phyloP scores from a whole-genome alignment of 306 rosid species.

The Cucumis melo region DNA sequence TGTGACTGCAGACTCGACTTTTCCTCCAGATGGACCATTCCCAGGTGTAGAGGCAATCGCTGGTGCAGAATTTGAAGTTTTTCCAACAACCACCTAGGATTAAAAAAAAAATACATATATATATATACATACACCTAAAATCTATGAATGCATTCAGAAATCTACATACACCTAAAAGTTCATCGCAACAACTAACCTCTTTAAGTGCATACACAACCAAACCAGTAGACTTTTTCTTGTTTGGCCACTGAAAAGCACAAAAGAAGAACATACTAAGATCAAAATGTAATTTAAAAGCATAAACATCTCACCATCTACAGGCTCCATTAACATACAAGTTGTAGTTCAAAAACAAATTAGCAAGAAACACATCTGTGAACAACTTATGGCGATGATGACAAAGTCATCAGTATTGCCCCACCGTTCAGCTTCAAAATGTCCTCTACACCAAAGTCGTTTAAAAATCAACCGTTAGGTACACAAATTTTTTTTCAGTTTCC shows the following conservation, averaged over 20 bases:
- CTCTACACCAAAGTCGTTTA: neutral
- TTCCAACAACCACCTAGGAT: conserved; percentile 29
- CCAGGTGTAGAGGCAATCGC: conserved; percentile 10
- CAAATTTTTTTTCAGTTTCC: neutral
- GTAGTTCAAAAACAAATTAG: neutral
- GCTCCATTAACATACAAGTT: neutral
- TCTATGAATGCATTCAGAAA: neutral
- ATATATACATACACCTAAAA: neutral
- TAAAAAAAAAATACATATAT: neutral
- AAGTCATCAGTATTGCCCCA: neutral
- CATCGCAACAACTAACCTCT: conserved; percentile 22
- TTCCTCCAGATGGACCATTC: conserved; percentile 18
- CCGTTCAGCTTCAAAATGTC: neutral
- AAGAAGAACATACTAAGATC: neutral
- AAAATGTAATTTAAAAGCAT: neutral
- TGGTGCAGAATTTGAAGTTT: conserved; percentile 57
- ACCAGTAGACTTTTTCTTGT: conserved; percentile 27
- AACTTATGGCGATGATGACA: neutral
- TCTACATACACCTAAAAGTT: neutral
- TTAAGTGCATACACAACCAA: conserved; percentile 32
- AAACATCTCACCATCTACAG: neutral
- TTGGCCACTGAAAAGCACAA: conserved; percentile 32
- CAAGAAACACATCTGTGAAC: neutral
- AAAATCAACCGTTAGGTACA: neutral
- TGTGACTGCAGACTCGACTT: conserved; percentile 22